Evolutionary conservation across 768 basidiomycete species (phyloP).

Genomic region (Scleroderma citrinum): DNA sequence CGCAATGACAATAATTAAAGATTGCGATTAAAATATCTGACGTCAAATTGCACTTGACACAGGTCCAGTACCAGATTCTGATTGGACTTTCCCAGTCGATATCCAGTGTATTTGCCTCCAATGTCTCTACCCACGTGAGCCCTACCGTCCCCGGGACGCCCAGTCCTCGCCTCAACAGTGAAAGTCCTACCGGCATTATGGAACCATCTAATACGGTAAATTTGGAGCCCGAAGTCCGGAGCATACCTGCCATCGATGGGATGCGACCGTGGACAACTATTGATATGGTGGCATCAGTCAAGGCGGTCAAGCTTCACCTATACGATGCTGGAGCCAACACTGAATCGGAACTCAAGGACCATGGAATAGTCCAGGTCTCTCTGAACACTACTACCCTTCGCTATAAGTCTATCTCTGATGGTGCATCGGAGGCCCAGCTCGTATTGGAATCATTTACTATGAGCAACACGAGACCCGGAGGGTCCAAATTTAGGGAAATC

Average conservation of each 20-base stretch:
- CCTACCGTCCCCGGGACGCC: conserved; percentile 19
- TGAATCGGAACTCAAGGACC: conserved; percentile 55
- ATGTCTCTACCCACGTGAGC: conserved; percentile 32
- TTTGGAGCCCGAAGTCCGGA: conserved; percentile 53
- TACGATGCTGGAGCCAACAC: conserved; percentile 64
- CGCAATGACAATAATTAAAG: conserved; percentile 33
- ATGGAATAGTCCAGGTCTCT: conserved; percentile 82
- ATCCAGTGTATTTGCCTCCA: conserved; percentile 54
- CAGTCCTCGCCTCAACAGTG: conserved; percentile 3
- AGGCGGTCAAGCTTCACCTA: conserved; percentile 75
- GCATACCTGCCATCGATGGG: conserved; percentile 16
- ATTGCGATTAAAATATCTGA: conserved; percentile 72
- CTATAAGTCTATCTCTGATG: conserved; percentile 76
- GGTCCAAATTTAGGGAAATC: conserved; percentile 87
- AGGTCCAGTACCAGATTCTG: conserved; percentile 73
- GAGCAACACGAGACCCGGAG: conserved; percentile 78
- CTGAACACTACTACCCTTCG: conserved; percentile 74
- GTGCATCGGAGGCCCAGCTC: conserved; percentile 82
- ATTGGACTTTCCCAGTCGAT: conserved; percentile 63
- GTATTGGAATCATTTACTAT: conserved; percentile 89
- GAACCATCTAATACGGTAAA: conserved; percentile 10
- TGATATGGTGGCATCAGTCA: conserved; percentile 68
- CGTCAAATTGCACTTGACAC: conserved; percentile 77
- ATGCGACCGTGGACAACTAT: conserved; percentile 53
- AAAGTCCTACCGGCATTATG: not conserved